phyloP scores from a whole-genome alignment of 371 early-diverging fungal genomes.

The Coemansia sp. region DNA sequence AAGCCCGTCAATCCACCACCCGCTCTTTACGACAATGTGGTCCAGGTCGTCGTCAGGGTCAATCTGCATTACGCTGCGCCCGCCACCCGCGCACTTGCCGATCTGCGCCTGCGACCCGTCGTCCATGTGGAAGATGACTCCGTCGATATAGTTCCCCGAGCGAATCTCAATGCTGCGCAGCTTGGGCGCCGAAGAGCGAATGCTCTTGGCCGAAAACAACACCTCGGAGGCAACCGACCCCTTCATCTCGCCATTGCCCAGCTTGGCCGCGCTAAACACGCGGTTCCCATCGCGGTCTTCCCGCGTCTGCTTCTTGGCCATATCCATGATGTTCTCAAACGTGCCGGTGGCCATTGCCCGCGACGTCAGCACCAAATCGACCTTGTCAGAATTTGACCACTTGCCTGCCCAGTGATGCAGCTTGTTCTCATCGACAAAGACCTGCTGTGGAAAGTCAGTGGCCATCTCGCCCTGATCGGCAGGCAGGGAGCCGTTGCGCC shows the following conservation, averaged over 20 bases:
- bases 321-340: slow-evolving; percentile 42
- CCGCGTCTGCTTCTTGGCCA: slow-evolving; percentile 27
- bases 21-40: slow-evolving; percentile 53
- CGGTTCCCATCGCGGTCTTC: slow-evolving; percentile 39
- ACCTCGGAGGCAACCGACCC: slow-evolving; percentile 24
- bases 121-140: slow-evolving; percentile 51
- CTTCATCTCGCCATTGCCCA: slow-evolving; percentile 49
- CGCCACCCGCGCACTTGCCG: slow-evolving; percentile 52
- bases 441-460: slow-evolving; percentile 16
- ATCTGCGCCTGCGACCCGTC: slow-evolving; percentile 51
- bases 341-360: slow-evolving; percentile 45
- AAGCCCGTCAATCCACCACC: slow-evolving; percentile 65
- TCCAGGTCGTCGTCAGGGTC: slow-evolving; percentile 52
- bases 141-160: slow-evolving; percentile 57
- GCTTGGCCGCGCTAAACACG: slow-evolving; percentile 50
- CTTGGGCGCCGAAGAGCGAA: slow-evolving; percentile 16
- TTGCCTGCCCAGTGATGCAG: slow-evolving; percentile 28
- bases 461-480: slow-evolving; percentile 26
- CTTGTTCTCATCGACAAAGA: slow-evolving; percentile 10
- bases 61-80: slow-evolving; percentile 13
- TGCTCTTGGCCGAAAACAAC: slow-evolving; percentile 26
- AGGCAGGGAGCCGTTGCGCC: slow-evolving; percentile 30
- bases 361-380: slow-evolving; percentile 51
- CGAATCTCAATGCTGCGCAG: slow-evolving; percentile 50
- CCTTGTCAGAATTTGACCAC: slow-evolving; percentile 40